Evolutionary conservation across 176 grass and related monocot species (phyloP), one percentile per base, ranked within the genome.

Genomic region (Eleusine coracana): DNA sequence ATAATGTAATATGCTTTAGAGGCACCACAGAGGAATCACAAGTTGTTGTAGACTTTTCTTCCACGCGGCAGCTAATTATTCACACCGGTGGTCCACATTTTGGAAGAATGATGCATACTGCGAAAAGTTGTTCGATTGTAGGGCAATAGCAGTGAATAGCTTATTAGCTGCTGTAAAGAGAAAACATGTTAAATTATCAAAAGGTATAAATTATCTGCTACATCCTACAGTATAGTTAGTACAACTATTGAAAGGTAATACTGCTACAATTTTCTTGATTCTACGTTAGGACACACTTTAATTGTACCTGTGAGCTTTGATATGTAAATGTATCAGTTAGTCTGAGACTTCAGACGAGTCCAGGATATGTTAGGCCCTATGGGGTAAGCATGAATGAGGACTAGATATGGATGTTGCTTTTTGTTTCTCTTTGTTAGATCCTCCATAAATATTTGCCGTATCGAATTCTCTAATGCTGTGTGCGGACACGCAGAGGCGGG

Each of bases 1-100:
- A 77, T 77, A 77, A 63, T 74, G 48, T 78, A 7, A 72, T 72
- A 77, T 66, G 37, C 66, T 85, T 75, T 85, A 29, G 20, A 54
- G 66, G 38, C 48, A 67, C n/a, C 46, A 68, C 59, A 62, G 48
- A 21, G 67, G 56, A 72, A 82, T 78, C 31, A 40, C 44, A 27
- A 49, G 41, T 29, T 66, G 20, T 18, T 39, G 49, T 45, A 81
- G 41, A 56, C 66, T 18, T 82, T 86, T 71, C 5, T 85, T 65
- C n/a, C 79, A 45, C 54, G 38, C 73, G 77, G 66, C 1, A 61
- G 46, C 66, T 90, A 41, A 82, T 42, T 66, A 67, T 82, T 82
- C 21, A 31, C 77, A 62, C 36, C 18, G 12, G 25, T 86, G 83
- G 66, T 20, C 37, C 66, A 85, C 20, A 64, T 66, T 74, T 82